Percentiles rank a stretch among this genome's conserved stretches.
Conservation (phyloP, 371 early-diverging fungal species). For the Mortierella sp. region DNA sequence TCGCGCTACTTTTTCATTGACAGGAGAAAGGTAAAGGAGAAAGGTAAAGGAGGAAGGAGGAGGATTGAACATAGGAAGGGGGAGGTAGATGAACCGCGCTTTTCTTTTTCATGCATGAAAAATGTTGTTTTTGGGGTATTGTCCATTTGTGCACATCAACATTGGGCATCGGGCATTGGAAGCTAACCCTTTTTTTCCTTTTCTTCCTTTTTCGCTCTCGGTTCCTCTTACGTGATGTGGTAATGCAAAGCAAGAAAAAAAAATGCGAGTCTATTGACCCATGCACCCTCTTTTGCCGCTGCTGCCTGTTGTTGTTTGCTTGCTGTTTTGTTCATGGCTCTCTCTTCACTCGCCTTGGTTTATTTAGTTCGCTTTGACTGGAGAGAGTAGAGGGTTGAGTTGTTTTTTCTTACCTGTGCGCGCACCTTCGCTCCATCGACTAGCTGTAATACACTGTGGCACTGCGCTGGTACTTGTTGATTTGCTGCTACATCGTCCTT, state of each 20-base stretch:
- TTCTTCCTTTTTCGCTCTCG: not conserved
- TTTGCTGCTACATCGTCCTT: not conserved
- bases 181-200: not conserved
- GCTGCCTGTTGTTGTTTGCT: not conserved
- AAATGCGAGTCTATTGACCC: not conserved
- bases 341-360: not conserved
- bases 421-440: not conserved
- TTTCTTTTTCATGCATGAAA: not conserved
- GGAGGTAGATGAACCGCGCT: too few species aligned
- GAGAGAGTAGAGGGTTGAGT: not conserved
- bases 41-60: too few species aligned
- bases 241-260: not conserved
- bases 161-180: not conserved
- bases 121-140: not conserved
- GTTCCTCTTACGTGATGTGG: not conserved
- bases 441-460: too few species aligned
- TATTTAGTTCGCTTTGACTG: not conserved
- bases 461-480: too few species aligned
- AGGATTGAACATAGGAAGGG: too few species aligned
- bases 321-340: not conserved
- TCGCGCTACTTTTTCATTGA: too few species aligned
- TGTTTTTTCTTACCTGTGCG: constrained; percentile 2
- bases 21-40: too few species aligned
- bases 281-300: not conserved
- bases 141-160: too few species aligned